Conservation (phyloP, 139 green algal species). For the Chlamydomonas sp. region DNA sequence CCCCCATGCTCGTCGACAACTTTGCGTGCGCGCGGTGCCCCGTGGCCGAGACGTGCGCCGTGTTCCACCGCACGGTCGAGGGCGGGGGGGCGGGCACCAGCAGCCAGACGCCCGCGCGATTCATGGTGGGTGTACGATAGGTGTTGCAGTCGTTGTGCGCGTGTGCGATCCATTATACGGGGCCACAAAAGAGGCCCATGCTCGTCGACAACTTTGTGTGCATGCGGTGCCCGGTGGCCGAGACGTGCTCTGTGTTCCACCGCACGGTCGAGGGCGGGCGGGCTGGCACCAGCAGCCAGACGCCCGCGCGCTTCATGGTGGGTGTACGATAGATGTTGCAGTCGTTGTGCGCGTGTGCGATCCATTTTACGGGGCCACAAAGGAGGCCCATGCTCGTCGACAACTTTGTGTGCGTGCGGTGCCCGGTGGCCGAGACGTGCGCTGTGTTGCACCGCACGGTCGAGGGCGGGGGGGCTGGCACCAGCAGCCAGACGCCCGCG, state of each 20-base stretch:
- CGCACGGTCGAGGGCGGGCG: constrained; percentile 37
- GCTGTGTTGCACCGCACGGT: constrained; percentile 51
- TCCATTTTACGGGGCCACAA: no score
- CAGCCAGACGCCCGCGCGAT: constrained; percentile 1
- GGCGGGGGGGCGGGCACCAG: constrained; percentile 24
- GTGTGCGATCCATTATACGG: no score
- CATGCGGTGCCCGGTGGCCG: constrained; percentile 40
- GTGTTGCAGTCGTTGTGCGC: no score
- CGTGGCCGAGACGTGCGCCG: constrained; percentile 36
- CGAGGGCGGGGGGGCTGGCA: constrained; percentile 29
- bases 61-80: constrained; percentile 52
- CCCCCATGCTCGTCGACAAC: constrained; percentile 30
- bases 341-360: no score
- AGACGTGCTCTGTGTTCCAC: constrained; percentile 49
- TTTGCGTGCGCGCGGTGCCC: constrained; percentile 40
- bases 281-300: constrained; percentile 17
- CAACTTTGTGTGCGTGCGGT: constrained; percentile 24
- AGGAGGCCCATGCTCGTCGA: constrained; percentile 35
- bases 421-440: constrained; percentile 46
- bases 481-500: constrained; percentile 4
- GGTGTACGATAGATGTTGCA: no score
- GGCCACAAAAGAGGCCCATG: no score
- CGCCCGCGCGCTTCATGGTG: constrained; percentile 2
- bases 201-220: constrained; percentile 14
- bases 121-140: no score